A percentile compares a stretch with the other conserved stretches of the same genome.
phyloP scores from a whole-genome alignment of 179 eudicot species.

The Beta corolliflora region DNA sequence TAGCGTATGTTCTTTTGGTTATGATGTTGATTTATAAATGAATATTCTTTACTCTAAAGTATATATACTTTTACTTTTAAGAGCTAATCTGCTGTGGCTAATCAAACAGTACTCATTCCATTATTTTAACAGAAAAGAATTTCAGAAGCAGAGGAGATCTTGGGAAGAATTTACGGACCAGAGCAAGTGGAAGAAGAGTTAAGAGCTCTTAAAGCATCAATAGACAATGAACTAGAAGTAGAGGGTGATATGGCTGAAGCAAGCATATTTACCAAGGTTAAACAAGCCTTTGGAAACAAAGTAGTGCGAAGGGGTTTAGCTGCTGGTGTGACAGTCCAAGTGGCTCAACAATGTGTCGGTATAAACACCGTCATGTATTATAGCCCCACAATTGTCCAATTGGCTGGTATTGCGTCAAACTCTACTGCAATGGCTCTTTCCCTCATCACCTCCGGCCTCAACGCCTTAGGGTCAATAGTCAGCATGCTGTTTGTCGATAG shows the following conservation, averaged over 20 bases:
- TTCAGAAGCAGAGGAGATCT: constrained; percentile 61
- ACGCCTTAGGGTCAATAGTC: constrained; percentile 70
- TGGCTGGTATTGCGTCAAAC: constrained; percentile 85
- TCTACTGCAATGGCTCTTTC: constrained; percentile 84
- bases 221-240: constrained; percentile 57
- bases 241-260: constrained; percentile 46
- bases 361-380: constrained; percentile 93
- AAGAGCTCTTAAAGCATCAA: constrained; percentile 60
- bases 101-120: background rate
- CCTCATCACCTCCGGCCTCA: constrained; percentile 76
- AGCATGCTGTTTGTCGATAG: constrained; percentile 84
- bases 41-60: no score
- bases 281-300: constrained; percentile 54
- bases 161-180: constrained; percentile 64
- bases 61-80: no score
- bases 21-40: no score
- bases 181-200: constrained; percentile 72
- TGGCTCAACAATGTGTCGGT: constrained; percentile 91
- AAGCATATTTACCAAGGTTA: constrained; percentile 40
- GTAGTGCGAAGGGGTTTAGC: constrained; percentile 75
- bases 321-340: constrained; percentile 90
- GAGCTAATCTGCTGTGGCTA: no score
- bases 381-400: constrained; percentile 89
- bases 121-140: constrained; percentile 46
- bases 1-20: no score